phyloP scores from a whole-genome alignment of 768 basidiomycete species.

The Tylopilus vinaceipallidus region DNA sequence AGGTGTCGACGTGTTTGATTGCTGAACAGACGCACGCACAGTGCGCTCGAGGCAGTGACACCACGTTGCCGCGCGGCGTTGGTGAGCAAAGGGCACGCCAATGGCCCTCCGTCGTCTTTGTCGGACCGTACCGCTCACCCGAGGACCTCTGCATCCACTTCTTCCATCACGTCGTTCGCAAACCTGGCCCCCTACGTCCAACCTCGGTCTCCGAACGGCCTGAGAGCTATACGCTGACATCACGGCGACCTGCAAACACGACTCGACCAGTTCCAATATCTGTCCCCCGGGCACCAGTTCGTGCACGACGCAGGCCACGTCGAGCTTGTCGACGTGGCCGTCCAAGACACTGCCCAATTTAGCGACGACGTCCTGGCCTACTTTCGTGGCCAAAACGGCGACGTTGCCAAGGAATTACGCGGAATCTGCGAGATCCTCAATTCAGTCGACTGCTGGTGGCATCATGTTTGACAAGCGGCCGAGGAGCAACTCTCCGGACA shows the following conservation, averaged over 20 bases:
- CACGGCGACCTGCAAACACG: conserved; percentile 45
- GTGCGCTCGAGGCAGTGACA: conserved; percentile 62
- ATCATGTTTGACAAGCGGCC: conserved; percentile 42
- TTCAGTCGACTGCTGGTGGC: conserved; percentile 43
- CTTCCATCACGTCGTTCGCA: conserved; percentile 50
- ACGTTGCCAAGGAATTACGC: conserved; percentile 48
- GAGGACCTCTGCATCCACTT: conserved; percentile 37
- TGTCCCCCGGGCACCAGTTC: conserved; percentile 44
- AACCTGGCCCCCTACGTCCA: conserved; percentile 26
- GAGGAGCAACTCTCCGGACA: conserved; percentile 38
- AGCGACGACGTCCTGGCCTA: conserved; percentile 46
- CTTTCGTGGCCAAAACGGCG: conserved; percentile 53
- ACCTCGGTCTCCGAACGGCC: conserved; percentile 20
- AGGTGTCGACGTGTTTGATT: background rate
- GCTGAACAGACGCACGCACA: conserved; percentile 44
- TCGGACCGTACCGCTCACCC: conserved; percentile 56
- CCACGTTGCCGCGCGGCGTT: conserved; percentile 66
- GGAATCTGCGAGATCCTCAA: conserved; percentile 45
- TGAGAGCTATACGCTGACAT: conserved; percentile 44
- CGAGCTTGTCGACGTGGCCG: conserved; percentile 41
- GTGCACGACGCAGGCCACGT: conserved; percentile 38
- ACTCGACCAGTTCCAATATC: conserved; percentile 52
- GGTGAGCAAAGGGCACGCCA: conserved; percentile 44
- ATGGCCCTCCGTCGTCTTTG: conserved; percentile 51
- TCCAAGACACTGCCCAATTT: conserved; percentile 48